A percentile compares a stretch with the other conserved stretches of the same genome.
Conservation (phyloP, 805 yeast genomes). For the Schizosaccharomyces octosporus region DNA sequence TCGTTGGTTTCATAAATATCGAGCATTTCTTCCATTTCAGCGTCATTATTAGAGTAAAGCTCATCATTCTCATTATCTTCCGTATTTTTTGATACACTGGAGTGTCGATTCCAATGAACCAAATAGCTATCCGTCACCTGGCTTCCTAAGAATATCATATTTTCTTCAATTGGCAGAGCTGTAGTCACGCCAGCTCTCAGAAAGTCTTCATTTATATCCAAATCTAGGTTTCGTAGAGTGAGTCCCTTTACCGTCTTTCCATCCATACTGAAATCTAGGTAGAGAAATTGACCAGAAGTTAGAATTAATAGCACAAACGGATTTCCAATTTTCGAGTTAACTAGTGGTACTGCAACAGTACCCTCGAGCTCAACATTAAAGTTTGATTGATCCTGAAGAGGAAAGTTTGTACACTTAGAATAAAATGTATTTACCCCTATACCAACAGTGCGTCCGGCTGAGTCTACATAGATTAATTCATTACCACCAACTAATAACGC, state of each 20-base stretch:
- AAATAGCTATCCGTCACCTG: constrained; percentile 34
- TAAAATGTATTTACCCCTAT: constrained; percentile 37
- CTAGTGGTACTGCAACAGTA: constrained; percentile 18
- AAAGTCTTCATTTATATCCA: background rate
- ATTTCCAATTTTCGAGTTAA: constrained; percentile 11
- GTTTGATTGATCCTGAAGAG: constrained; percentile 23
- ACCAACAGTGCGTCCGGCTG: constrained; percentile 43
- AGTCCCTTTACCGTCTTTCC: constrained; percentile 17
- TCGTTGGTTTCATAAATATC: constrained; percentile 10
- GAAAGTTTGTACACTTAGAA: constrained; percentile 17
- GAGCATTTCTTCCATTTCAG: constrained; percentile 1
- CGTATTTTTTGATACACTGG: constrained; percentile 2
- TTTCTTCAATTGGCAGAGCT: constrained; percentile 1
- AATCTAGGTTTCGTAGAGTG: constrained; percentile 2
- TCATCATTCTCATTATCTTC: constrained; percentile 10
- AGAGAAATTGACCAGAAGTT: constrained; percentile 21
- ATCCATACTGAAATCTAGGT: constrained; percentile 16
- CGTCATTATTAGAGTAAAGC: constrained; percentile 6
- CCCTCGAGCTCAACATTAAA: constrained; percentile 33
- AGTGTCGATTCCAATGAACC: constrained; percentile 15
- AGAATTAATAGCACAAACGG: constrained; percentile 17
- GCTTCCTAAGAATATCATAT: constrained; percentile 32
- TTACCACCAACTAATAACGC: constrained; percentile 47
- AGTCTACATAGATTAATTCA: constrained; percentile 53
- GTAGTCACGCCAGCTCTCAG: constrained; percentile 4